Base-by-base conservation (phyloP, 768 basidiomycete genomes). In the Multifurca ochricompacta region DNA sequence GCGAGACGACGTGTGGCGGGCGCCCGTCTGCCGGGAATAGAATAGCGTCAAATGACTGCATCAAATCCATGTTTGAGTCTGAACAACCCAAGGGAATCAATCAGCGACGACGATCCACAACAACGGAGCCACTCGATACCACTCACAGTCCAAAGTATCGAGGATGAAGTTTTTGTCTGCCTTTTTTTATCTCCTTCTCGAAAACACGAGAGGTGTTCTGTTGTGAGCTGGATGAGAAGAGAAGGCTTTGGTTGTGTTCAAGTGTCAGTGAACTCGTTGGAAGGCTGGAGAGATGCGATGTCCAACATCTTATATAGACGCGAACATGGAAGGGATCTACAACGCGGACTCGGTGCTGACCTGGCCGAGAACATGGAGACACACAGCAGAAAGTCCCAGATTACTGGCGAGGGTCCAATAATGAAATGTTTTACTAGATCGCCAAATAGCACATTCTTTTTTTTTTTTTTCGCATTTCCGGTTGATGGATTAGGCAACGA, bases 11-110 rank as follows among this genome's bases (percentile, higher is more conserved):
- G 41, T 83, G 81, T 16, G 88, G 85, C 21, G 82, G 77, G 35
- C 86, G 85, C 53, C 82, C 83, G 77, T 91, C 88, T 32, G 83
- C 79, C 25, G 88, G 87, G 65, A 91, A 85, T 57, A 90, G 73
- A 59, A 91, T 78, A 41, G 85, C 85, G 21, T 86, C 80, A 64
- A 75, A 83, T n/a, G 78, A 72, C 28, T 72, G 66, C 55, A 85
- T 70, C 59, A 80, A 77, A 63, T 85, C 83, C 85, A 88, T 87
- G 37, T 55, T 60, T 31, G 54, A 40, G 41, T 35, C 59, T 63
- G 60, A 61, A 51, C 27, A 28, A 8, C 42, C 35, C 3, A 36
- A 25, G 14, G 21, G n/a, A 16, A 48, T 59, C 47, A 27, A 52
- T 58, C 53, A 59, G 60, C 57, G 53, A 44, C 50, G 43, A 14